Evolutionary conservation across 1,284 basidiomycete genomes (phyloP), one percentile per base, ranked within the genome.

Genomic region (Chalciporus piperatoides): DNA sequence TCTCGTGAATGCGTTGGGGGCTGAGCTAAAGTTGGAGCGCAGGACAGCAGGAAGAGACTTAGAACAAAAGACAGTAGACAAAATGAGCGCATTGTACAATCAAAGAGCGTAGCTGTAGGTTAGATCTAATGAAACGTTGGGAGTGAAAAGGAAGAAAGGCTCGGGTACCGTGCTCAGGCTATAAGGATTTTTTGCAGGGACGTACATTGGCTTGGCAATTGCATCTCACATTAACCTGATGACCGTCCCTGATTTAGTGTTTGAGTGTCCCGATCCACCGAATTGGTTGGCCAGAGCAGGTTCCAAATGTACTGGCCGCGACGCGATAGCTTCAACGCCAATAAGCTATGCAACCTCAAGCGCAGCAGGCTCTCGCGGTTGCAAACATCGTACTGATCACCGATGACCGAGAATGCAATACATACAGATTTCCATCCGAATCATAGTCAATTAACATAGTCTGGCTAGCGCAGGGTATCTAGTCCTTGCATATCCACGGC

Each of bases 61-160:
- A 52, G 48, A 65, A 64, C 36, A 61, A 68, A 47, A 1, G 62
- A 52, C 33, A 64, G 41, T 41, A 37, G 38, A 46, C 48, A 27
- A 51, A 64, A 66, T 10, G 62, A 64, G 47, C 45, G 63, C 62
- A 64, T 68, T 50, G 43, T 61, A 60, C 42, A 45, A 52, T 44
- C 57, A 49, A 51, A 27, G 41, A 44, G 38, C 28, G 44, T 42
- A 27, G 48, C 25, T 19, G 49, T 21, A 38, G 41, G 43, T 32
- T 30, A 28, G 24, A 32, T 27, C 15, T 19, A 43, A 28, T 21
- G 12, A 33, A 25, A 23, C 33, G 35, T 37, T 25, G 15, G 15
- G 38, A 24, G 33, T 17, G 14, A 42, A 56, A 17, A 38, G n/a
- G 38, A 17, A 21, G 36, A 10, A 32, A 33, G 7, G n/a, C n/a